phyloP scores from a whole-genome alignment of 1,284 basidiomycete genomes.

The Microbotryomycetes sp. region DNA sequence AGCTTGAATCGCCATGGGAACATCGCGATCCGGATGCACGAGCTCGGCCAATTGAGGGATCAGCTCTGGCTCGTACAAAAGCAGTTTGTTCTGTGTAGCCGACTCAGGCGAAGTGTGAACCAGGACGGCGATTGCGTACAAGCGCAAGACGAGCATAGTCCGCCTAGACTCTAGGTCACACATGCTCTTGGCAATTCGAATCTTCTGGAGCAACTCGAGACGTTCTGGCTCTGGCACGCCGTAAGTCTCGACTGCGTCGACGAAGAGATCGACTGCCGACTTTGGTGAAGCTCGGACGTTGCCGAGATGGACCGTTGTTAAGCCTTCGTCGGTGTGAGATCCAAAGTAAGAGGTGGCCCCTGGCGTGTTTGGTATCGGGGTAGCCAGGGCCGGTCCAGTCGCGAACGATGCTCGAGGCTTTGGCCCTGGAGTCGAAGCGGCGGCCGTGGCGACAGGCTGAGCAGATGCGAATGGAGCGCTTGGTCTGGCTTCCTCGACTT shows the following conservation, averaged over 20 bases:
- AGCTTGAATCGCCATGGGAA: constrained; percentile 64
- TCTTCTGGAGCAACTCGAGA: constrained; percentile 81
- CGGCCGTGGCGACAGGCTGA: background rate
- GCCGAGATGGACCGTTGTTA: constrained; percentile 40
- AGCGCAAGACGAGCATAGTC: constrained; percentile 70
- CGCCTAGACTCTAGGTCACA: constrained; percentile 55
- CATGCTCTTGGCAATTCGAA: constrained; percentile 67
- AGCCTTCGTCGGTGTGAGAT: constrained; percentile 37
- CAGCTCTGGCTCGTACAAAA: constrained; percentile 89
- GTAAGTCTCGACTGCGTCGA: constrained; percentile 63
- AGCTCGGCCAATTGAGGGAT: constrained; percentile 82
- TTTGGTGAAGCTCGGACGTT: constrained; percentile 27
- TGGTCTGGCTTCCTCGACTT: constrained; percentile 3
- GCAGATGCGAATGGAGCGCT: too few species aligned
- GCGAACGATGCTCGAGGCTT: constrained; percentile 14
- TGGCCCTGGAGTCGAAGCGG: background rate
- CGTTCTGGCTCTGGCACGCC: constrained; percentile 74
- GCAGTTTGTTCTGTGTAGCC: constrained; percentile 69
- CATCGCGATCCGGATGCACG: constrained; percentile 62
- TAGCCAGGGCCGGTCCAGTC: constrained; percentile 9
- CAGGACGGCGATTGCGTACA: constrained; percentile 81
- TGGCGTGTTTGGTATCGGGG: constrained; percentile 23
- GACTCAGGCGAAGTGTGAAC: constrained; percentile 57
- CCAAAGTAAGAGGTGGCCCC: constrained; percentile 4
- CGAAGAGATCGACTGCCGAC: constrained; percentile 52